Evolutionary conservation across 2,329 filamentous ascomycete species (phyloP), one percentile per base, ranked within the genome.

Genomic region (Aspergillus aculeatinus): DNA sequence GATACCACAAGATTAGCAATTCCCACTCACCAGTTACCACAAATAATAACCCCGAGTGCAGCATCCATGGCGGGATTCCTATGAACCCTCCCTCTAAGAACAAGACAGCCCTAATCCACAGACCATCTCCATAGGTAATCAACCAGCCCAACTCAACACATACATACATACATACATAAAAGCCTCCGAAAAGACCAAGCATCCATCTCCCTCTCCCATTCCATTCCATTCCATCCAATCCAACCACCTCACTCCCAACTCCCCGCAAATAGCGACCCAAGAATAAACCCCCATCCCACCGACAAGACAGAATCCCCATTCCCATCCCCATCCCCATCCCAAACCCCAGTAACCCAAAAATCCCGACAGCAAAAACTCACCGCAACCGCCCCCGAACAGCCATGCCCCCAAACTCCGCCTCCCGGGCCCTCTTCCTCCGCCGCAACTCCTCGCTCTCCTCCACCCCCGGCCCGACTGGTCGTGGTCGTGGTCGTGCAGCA

Each of bases 361-460:
- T 4, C 23, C 23, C 23, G 23, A 23, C 23, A 42, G 14, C 1
- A 42, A 3, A 27, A 27, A 2, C 2, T 44, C 42, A 60, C 54
- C 63, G 42, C 25, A 67, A 58, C 65, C 69, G 61, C 65, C 67
- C 71, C 19, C 70, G 61, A 61, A 75, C 69, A 53, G 73, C 73
- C 71, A 75, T 71, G 47, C 67, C 67, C 29, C 72, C 72, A 63
- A 71, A 74, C 59, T 74, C 70, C 16, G 66, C 66, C 61, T 72
- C 70, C 11, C 62, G 60, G 48, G 66, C 66, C 23, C 63, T 59
- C 44, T 64, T 62, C 33, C 55, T 61, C 27, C 67, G 57, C 52
- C 54, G 55, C 49, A 65, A 59, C 29, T 70, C 69, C 11, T 59
- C 57, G 27, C 58, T 59, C 50, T 70, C 62, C 31, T 12, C 27